Conservation (phyloP, 2,329 filamentous ascomycete genomes). For the Ophiocordyceps camponoti-saundersi region DNA sequence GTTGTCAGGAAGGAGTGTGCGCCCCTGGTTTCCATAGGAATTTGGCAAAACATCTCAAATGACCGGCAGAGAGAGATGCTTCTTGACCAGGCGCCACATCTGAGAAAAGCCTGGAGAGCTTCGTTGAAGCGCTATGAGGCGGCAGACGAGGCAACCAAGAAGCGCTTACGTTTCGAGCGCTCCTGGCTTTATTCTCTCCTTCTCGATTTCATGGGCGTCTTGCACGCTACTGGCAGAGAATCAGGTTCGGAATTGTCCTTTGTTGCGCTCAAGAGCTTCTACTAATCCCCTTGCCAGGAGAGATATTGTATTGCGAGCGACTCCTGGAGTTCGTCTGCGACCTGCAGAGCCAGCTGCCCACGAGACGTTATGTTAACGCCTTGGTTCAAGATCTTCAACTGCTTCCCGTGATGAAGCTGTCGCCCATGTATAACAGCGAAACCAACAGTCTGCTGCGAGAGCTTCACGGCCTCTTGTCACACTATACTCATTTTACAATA, state of each 20-base stretch:
- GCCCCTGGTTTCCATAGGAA: slow-evolving; percentile 80
- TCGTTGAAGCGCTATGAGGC: slow-evolving; percentile 73
- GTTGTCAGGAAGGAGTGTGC: slow-evolving; percentile 93
- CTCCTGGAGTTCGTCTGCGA: slow-evolving; percentile 84
- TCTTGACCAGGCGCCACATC: slow-evolving; percentile 54
- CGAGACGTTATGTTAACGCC: slow-evolving; percentile 81
- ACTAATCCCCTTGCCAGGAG: slow-evolving; percentile 27
- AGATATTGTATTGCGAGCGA: slow-evolving; percentile 74
- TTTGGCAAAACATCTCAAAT: slow-evolving; percentile 84
- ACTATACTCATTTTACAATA: slow-evolving; percentile 78
- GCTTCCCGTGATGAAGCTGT: slow-evolving; percentile 59
- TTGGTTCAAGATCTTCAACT: slow-evolving; percentile 75
- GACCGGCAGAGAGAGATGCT: slow-evolving; percentile 57
- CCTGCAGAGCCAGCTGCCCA: slow-evolving; percentile 83
- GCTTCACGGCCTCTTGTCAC: slow-evolving; percentile 60
- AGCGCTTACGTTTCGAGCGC: slow-evolving; percentile 73
- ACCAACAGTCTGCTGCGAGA: slow-evolving; percentile 66
- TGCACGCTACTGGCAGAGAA: slow-evolving; percentile 42
- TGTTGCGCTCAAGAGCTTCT: not conserved
- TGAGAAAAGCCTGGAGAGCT: slow-evolving; percentile 84
- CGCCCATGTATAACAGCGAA: slow-evolving; percentile 59
- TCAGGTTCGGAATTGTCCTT: slow-evolving; percentile 15
- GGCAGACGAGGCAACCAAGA: slow-evolving; percentile 63
- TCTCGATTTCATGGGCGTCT: slow-evolving; percentile 60
- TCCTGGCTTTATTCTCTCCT: slow-evolving; percentile 83